Base-by-base conservation (phyloP, 495 filamentous ascomycete species). In the Penicillium verhagenii region DNA sequence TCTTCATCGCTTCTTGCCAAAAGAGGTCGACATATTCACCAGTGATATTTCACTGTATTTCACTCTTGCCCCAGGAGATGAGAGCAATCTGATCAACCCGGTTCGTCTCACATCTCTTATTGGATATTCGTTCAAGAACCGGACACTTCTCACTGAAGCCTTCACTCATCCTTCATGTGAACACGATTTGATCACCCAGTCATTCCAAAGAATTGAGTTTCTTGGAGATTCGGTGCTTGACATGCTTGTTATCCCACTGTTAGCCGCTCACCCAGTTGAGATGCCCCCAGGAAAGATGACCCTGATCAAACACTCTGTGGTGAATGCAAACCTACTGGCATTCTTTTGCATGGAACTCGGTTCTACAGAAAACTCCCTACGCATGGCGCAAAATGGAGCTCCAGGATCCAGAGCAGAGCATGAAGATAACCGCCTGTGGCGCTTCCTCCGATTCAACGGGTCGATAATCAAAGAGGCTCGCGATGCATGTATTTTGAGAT, bases 211-310 rank as follows among this genome's bases (percentile, higher is more conserved):
- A 0, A 79, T 97, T 13, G 94, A 98, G 66, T 97, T 91, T 67
- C 77, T 97, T 1, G 94, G 94, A 7, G 94, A 98, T 62, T 80
- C 91, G 0, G 72, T 96, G 10, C 82, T 98, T 0, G 94, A 98
- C 65, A 84, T 82, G 66, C 67, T 96, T 46, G 76, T 97, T 43
- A 79, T 87, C 8, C 72, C 69, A 2, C 67, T 66, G 1, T 71
- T 91, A 8, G 82, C 73, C 56, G 60, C 71, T 0, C 69, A 73
- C 31, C 63, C 72, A 2, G 57, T 60, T 7, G 61, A 78, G 14
- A 71, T 93, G 16, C 64, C 79, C 1, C 83, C 89, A 40, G 68
- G 80, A 11, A 62, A 81, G 16, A 92, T 98, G 84, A 91, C 94
- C 54, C 66, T 79, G 0, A 70, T 93, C 52, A 86, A 86, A 50